These are phyloP conservation scores for Boletus insuetus DNA, from an alignment of 768 basidiomycete species.

Conservation along the genomic window DNA sequence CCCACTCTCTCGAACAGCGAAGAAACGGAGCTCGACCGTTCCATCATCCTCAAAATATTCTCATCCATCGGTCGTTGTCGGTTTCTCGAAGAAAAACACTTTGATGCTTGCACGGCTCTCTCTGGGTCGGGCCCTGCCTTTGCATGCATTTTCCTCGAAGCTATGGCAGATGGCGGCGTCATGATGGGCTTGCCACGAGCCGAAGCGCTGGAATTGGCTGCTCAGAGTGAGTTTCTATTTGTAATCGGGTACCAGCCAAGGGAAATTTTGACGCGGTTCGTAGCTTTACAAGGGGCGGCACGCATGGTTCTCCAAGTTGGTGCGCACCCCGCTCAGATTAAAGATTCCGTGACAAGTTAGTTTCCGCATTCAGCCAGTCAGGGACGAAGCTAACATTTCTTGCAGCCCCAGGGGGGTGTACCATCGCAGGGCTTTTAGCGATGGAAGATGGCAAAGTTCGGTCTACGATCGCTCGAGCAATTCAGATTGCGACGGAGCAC, in stretches of 20 bases:
- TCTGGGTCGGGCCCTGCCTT: slow-evolving; percentile 97
- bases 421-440: slow-evolving; percentile 93
- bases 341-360: slow-evolving; percentile 96
- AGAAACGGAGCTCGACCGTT: slow-evolving; percentile 55
- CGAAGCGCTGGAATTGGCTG: slow-evolving; percentile 91
- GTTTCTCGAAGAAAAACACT: slow-evolving; percentile 97
- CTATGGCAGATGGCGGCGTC: slow-evolving; percentile 98
- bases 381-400: background rate
- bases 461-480: slow-evolving; percentile 91
- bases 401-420: slow-evolving; percentile 94
- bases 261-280: background rate
- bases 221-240: slow-evolving; percentile 69
- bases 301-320: slow-evolving; percentile 89
- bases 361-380: slow-evolving; percentile 5
- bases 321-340: slow-evolving; percentile 93
- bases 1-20: slow-evolving; percentile 41
- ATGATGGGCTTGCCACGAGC: slow-evolving; percentile 98
- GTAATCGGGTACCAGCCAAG: background rate
- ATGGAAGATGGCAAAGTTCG: slow-evolving; percentile 93
- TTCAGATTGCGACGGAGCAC: slow-evolving; percentile 90
- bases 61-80: slow-evolving; percentile 95
- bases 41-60: slow-evolving; percentile 89
- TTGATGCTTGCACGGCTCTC: slow-evolving; percentile 96
- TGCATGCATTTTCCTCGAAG: slow-evolving; percentile 93
- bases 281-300: slow-evolving; percentile 94